Conservation (phyloP, 2,329 filamentous ascomycete species). For the Pseudopithomyces chartarum region DNA sequence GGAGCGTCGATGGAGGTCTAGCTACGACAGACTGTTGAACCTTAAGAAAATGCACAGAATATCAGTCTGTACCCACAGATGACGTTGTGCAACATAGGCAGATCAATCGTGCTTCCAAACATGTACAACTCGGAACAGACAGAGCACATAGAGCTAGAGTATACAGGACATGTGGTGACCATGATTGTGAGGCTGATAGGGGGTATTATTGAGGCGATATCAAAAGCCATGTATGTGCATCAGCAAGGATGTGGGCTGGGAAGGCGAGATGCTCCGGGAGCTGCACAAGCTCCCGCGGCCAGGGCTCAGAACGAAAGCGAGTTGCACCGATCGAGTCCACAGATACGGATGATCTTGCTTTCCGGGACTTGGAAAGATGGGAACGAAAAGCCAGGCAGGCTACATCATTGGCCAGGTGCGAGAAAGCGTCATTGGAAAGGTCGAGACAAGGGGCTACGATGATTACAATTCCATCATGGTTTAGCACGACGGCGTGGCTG, state of each 20-base stretch:
- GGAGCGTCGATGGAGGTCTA: too few species aligned
- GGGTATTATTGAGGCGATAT: not conserved
- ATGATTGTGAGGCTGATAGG: not conserved
- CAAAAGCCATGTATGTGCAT: not conserved
- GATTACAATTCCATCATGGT: too few species aligned
- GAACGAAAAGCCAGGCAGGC: not conserved
- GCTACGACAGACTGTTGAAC: too few species aligned
- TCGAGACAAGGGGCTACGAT: not conserved
- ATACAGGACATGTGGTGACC: too few species aligned
- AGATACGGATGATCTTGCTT: not conserved
- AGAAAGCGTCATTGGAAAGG: not conserved
- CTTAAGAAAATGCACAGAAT: too few species aligned
- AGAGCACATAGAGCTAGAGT: too few species aligned
- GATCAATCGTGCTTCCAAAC: not conserved
- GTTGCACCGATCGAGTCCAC: not conserved
- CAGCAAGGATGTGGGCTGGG: not conserved
- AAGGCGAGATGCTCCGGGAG: not conserved
- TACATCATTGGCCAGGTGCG: not conserved
- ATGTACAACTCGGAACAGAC: too few species aligned
- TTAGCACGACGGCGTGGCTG: conserved; percentile 4
- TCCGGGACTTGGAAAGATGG: not conserved
- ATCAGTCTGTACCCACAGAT: too few species aligned
- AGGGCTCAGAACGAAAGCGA: not conserved
- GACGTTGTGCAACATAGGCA: too few species aligned
- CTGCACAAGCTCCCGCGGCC: not conserved